Base-by-base conservation (phyloP, 148 eudicot species). In the Cornus florida region DNA sequence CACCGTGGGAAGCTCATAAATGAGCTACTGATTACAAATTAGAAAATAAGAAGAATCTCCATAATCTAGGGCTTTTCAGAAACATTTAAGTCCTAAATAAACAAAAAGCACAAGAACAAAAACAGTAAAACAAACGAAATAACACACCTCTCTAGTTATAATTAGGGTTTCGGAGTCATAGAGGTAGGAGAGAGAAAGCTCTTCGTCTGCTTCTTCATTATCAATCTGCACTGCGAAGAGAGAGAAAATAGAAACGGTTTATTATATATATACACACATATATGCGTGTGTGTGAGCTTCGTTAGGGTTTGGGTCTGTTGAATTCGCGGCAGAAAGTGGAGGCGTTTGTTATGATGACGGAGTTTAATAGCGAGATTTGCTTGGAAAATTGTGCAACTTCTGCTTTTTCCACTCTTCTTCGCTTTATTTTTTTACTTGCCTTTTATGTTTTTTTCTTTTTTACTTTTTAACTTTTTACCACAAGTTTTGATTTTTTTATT, bases 311-410 rank as follows among this genome's bases (percentile, higher is more conserved):
- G 69, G 35, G 71, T 17, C 60, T 16, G 62, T 67, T 31, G 62
- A 70, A 31, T 50, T 67, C 78, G 39, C 79, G 72, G 64, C 19
- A 67, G 79, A 67, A 46, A 76, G 53, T 12, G 64, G 72, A 0
- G 64, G 31, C 28, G 41, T 67, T 39, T 20, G 79, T 67, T 67
- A 16, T 41, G 70, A 24, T 43, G 70, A 65, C 78, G 78, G 71
- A 64, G 48, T 32, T 59, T 2, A 9, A 33, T 0, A 23, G 66
- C 17, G 22, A 28, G 48, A 5, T 17, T 11, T 9, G 19, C 57
- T 17, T 35, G n/a, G 5, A 69, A 7, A 24, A 75, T 65, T 64
- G 78, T 41, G 70, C 70, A 69, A 41, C 70, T 32, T 65, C 38
- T 53, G 41, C 5, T 31, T 56, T 73, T 53, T 19, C 22, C 31